Evolutionary conservation across 2,329 filamentous ascomycete genomes (phyloP).

Genomic region (Sclerotinia glacialis): DNA sequence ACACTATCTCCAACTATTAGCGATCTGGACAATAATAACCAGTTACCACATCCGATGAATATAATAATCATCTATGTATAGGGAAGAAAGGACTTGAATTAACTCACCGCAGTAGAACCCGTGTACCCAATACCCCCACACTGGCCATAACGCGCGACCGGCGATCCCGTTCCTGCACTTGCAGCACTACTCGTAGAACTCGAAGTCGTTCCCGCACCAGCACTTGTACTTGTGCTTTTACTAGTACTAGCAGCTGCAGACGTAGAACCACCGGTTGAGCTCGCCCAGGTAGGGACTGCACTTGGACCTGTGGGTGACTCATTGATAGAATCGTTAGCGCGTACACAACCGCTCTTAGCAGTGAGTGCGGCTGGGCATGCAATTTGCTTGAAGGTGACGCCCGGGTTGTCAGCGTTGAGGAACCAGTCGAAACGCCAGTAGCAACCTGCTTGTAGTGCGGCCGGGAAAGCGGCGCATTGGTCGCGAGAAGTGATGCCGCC

Average conservation of each 20-base stretch:
- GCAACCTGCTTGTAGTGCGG: slow-evolving; percentile 46
- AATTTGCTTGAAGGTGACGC: slow-evolving; percentile 46
- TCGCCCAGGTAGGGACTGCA: slow-evolving; percentile 13
- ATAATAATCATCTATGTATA: neutral
- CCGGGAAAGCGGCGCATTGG: slow-evolving; percentile 46
- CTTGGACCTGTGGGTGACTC: slow-evolving; percentile 16
- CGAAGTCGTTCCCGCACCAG: neutral
- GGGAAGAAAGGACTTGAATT: neutral
- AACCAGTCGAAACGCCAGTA: slow-evolving; percentile 55
- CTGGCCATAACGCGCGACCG: slow-evolving; percentile 8
- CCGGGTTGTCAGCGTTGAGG: slow-evolving; percentile 47
- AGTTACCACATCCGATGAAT: neutral
- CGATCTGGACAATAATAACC: neutral
- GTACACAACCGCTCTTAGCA: slow-evolving; percentile 43
- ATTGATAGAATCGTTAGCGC: slow-evolving; percentile 18
- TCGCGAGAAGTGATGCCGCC: slow-evolving; percentile 46
- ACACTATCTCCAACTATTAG: slow-evolving; percentile 6
- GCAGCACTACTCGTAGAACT: neutral
- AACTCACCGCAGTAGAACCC: slow-evolving; percentile 18
- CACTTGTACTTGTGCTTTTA: neutral
- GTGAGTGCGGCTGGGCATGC: slow-evolving; percentile 47
- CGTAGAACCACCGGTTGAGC: neutral
- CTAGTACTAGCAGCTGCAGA: neutral
- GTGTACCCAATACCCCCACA: slow-evolving; percentile 16
- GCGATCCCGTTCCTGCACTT: neutral